Evolutionary conservation across 495 filamentous ascomycete species (phyloP), one percentile per base, ranked within the genome.

Genomic region (Letharia lupina): DNA sequence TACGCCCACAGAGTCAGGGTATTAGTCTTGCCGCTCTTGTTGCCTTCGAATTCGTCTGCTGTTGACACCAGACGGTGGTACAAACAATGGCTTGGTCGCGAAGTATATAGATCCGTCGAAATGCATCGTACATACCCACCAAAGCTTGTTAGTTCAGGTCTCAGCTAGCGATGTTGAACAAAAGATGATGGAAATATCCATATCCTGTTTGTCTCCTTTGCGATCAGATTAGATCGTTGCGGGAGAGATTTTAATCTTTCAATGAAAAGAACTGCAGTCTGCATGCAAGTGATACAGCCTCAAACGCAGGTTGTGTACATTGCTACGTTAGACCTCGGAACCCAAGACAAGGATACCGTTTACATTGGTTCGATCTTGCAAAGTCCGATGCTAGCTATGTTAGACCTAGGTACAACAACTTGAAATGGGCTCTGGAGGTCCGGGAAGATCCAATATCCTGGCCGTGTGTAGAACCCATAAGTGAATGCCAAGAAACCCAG

Each of bases 1-100:
- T 20, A 87, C 85, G 5, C 83, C 85, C 8, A 77, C 74, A 31
- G 70, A 66, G 23, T 80, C 80, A 50, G 80, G 77, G 65, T 75
- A 70, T 41, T 67, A 64, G 61, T 18, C 9, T n/a, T 15, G 28
- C 15, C 16, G 7, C 18, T 42, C 13, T 16, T 44, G 39, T n/a
- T 4, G n/a, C 39, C 8, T 61, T 28, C 3, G n/a, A 31, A 23
- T 15, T 35, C 13, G 54, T 57, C 16, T 20, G 31, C 0, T 37
- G 6, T 37, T 16, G 7, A 57, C 6, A 39, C 8, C 33, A 3
- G 20, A 57, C 15, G 4, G 20, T 35, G 31, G 15, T 54, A 31
- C 23, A 10, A 15, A 57, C 37, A 33, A 4, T 57, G 18, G 54
- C 31, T 18, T 37, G 31, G 31, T n/a, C 54, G 20, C 3, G 0